A percentile compares a stretch with the other conserved stretches of the same genome.
Conservation (phyloP, 768 basidiomycete genomes). For the Collybia mongolica region DNA sequence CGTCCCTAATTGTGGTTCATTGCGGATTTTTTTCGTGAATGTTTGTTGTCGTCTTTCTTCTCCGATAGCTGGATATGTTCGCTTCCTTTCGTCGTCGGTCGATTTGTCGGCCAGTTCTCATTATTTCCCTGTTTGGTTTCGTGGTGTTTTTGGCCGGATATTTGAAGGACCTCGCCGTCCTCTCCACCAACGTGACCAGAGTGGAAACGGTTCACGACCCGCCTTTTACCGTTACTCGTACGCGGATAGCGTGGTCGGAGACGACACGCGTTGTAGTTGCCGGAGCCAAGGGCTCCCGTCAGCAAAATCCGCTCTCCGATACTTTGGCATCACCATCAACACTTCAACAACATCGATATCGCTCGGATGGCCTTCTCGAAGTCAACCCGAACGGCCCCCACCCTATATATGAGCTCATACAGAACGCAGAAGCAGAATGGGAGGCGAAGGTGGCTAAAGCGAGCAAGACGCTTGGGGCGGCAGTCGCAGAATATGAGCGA, state of each 20-base stretch:
- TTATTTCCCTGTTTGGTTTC: slow-evolving; percentile 4
- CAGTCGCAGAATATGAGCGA: slow-evolving; percentile 73
- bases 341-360: slow-evolving; percentile 31
- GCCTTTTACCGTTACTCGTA: slow-evolving; percentile 11
- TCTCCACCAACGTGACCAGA: slow-evolving; percentile 11
- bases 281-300: slow-evolving; percentile 2
- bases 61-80: neutral
- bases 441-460: slow-evolving; percentile 57
- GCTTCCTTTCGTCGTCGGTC: slow-evolving; percentile 11
- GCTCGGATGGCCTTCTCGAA: slow-evolving; percentile 37
- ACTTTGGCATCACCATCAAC: slow-evolving; percentile 1
- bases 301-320: slow-evolving; percentile 1
- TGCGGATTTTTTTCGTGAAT: slow-evolving; percentile 1
- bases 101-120: slow-evolving; percentile 11
- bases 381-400: slow-evolving; percentile 47
- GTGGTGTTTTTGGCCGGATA: slow-evolving; percentile 8
- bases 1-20: neutral
- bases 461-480: slow-evolving; percentile 73
- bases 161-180: slow-evolving; percentile 12
- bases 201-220: slow-evolving; percentile 11
- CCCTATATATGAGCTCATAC: slow-evolving; percentile 79
- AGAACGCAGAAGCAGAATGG: slow-evolving; percentile 69
- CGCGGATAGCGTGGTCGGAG: slow-evolving; percentile 13
- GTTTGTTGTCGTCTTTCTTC: neutral
- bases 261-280: slow-evolving; percentile 7